Evolutionary conservation across 768 basidiomycete genomes (phyloP).

Genomic region (Termitomyces sp.): DNA sequence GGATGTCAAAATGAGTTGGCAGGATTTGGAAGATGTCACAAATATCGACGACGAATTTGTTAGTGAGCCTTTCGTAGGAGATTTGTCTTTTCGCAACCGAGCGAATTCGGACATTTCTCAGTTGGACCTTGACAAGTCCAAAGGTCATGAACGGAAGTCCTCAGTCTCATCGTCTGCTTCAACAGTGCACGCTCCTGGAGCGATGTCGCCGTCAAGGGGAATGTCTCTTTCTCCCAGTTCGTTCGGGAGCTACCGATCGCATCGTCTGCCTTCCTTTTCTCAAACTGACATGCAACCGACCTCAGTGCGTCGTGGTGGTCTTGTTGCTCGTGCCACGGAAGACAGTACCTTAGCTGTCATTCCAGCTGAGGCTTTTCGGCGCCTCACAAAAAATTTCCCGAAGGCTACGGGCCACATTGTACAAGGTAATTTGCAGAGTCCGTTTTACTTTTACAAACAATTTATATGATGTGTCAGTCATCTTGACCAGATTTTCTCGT

Average conservation of each 20-base stretch:
- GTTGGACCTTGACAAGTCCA: constrained; percentile 39
- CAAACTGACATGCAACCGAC: constrained; percentile 11
- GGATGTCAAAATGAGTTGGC: constrained; percentile 89
- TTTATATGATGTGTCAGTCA: constrained; percentile 43
- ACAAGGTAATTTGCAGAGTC: constrained; percentile 52
- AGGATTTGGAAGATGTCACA: constrained; percentile 44
- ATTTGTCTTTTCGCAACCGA: constrained; percentile 24
- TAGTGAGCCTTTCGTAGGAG: constrained; percentile 13
- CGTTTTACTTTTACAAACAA: background rate
- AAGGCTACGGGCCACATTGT: constrained; percentile 97
- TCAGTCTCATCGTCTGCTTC: constrained; percentile 67
- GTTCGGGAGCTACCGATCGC: constrained; percentile 14
- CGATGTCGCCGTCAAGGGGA: constrained; percentile 19
- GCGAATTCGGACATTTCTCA: constrained; percentile 64
- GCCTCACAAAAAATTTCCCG: constrained; percentile 93
- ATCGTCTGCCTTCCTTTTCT: constrained; percentile 15
- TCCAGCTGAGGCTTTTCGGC: constrained; percentile 92
- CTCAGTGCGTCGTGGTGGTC: constrained; percentile 61
- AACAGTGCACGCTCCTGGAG: constrained; percentile 50
- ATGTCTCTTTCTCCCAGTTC: constrained; percentile 23
- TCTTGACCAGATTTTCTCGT: constrained; percentile 91
- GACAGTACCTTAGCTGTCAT: constrained; percentile 98
- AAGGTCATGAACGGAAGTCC: constrained; percentile 34
- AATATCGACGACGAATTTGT: constrained; percentile 24
- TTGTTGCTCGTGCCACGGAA: constrained; percentile 88